These are phyloP conservation scores for Candida xyloterini DNA, from an alignment of 805 yeast genomes.

Conservation along the genomic window DNA sequence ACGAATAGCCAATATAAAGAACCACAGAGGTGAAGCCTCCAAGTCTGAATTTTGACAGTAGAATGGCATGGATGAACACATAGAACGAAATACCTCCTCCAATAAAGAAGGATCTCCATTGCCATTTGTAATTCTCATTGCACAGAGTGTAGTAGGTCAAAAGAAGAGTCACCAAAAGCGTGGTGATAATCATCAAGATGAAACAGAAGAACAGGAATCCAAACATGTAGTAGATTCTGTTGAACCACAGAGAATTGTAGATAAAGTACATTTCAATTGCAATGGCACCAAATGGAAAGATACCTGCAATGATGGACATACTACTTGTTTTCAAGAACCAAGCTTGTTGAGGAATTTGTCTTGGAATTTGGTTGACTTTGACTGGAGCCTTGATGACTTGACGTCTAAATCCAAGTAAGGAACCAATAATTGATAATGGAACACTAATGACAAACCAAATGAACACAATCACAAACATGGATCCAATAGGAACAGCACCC, in stretches of 20 bases:
- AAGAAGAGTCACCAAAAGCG: conserved; percentile 74
- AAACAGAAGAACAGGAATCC: conserved; percentile 92
- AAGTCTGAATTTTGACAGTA: conserved; percentile 65
- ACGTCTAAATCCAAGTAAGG: conserved; percentile 71
- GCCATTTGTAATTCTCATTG: conserved; percentile 94
- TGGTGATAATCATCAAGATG: conserved; percentile 75
- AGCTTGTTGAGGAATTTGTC: conserved; percentile 93
- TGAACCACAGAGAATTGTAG: conserved; percentile 89
- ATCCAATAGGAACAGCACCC: conserved; percentile 92
- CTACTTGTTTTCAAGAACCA: conserved; percentile 71
- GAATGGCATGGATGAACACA: conserved; percentile 77
- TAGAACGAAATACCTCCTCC: conserved; percentile 89
- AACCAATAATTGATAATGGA: conserved; percentile 83
- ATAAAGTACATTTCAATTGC: conserved; percentile 94
- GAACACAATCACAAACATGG: conserved; percentile 73
- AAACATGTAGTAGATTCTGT: conserved; percentile 93
- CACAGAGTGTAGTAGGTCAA: conserved; percentile 82
- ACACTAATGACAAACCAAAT: conserved; percentile 86
- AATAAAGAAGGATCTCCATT: conserved; percentile 85
- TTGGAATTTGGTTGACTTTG: conserved; percentile 90
- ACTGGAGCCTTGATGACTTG: conserved; percentile 52
- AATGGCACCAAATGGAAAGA: conserved; percentile 92
- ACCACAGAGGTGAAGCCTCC: conserved; percentile 75
- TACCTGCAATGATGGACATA: conserved; percentile 73
- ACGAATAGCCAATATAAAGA: conserved; percentile 79